These are phyloP conservation scores for Aspergillus sp. DNA, from an alignment of 2,329 filamentous ascomycete species.

Conservation along the genomic window DNA sequence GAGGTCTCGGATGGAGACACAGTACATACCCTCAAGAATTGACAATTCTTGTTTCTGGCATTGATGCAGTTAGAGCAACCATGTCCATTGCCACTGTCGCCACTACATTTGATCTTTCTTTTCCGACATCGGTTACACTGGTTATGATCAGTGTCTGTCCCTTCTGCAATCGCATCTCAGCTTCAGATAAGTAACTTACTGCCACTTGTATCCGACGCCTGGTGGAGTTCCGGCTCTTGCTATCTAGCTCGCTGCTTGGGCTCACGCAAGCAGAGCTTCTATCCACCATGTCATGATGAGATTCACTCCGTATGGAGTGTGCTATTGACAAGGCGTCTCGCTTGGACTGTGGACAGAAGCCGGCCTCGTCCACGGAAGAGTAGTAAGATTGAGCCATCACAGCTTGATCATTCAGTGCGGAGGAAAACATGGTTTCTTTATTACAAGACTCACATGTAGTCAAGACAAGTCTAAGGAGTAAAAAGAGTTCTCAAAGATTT, in stretches of 20 bases:
- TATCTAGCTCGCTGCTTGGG: constrained; percentile 34
- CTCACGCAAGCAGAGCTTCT: constrained; percentile 23
- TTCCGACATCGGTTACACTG: constrained; percentile 89
- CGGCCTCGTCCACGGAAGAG: constrained; percentile 23
- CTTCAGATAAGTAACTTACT: constrained; percentile 34
- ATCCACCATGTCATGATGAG: constrained; percentile 28
- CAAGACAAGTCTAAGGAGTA: constrained; percentile 12
- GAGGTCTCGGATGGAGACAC: not conserved
- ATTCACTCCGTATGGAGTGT: constrained; percentile 26
- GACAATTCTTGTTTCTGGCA: constrained; percentile 66
- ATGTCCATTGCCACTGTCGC: constrained; percentile 72
- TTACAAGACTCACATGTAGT: constrained; percentile 21
- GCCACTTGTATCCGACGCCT: constrained; percentile 58
- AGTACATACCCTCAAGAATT: constrained; percentile 71
- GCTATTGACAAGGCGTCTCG: constrained; percentile 29
- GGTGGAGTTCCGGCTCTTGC: constrained; percentile 39
- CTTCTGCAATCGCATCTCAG: not conserved
- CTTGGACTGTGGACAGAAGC: constrained; percentile 26
- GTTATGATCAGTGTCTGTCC: constrained; percentile 10
- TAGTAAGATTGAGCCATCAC: constrained; percentile 28
- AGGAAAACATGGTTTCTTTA: constrained; percentile 20
- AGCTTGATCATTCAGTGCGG: constrained; percentile 21
- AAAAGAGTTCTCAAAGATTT: constrained; percentile 15
- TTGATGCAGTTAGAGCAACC: constrained; percentile 82
- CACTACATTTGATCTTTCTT: constrained; percentile 92